phyloP scores from a whole-genome alignment of 768 basidiomycete genomes.

The Mycena maculata region DNA sequence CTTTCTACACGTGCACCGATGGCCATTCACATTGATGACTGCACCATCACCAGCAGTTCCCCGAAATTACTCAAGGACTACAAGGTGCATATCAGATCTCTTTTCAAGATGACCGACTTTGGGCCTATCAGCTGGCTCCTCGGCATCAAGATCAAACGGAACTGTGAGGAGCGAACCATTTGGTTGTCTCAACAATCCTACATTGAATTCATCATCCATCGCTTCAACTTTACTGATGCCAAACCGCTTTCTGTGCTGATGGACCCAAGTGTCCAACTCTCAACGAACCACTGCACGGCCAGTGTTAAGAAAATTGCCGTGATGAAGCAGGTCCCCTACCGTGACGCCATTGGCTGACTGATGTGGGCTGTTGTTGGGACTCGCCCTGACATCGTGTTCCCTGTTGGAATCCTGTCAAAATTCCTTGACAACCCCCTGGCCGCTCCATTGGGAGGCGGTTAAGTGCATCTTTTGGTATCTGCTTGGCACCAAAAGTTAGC shows the following conservation, averaged over 20 bases:
- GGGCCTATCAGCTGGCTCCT: constrained; percentile 38
- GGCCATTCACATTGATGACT: constrained; percentile 30
- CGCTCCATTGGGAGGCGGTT: too few species aligned
- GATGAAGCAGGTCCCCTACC: too few species aligned
- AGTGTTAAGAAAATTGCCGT: too few species aligned
- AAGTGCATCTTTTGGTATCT: too few species aligned
- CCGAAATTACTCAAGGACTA: constrained; percentile 6
- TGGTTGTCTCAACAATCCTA: constrained; percentile 40
- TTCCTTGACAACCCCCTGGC: too few species aligned
- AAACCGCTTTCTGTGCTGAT: neutral
- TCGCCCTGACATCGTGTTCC: too few species aligned
- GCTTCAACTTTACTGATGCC: neutral
- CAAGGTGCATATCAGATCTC: constrained; percentile 2
- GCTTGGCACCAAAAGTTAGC: too few species aligned
- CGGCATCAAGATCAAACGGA: constrained; percentile 36
- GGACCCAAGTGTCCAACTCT: neutral
- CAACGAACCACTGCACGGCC: neutral
- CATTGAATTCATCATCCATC: constrained; percentile 32
- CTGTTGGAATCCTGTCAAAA: too few species aligned
- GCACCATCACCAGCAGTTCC: constrained; percentile 25
- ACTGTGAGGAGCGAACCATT: constrained; percentile 31
- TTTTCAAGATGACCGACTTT: constrained; percentile 2
- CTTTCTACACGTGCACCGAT: neutral
- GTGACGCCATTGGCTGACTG: too few species aligned
- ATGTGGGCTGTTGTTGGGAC: too few species aligned